A percentile compares a stretch with the other conserved stretches of the same genome.
phyloP scores from a whole-genome alignment of 179 eudicot species.

The Camellia oleifera region DNA sequence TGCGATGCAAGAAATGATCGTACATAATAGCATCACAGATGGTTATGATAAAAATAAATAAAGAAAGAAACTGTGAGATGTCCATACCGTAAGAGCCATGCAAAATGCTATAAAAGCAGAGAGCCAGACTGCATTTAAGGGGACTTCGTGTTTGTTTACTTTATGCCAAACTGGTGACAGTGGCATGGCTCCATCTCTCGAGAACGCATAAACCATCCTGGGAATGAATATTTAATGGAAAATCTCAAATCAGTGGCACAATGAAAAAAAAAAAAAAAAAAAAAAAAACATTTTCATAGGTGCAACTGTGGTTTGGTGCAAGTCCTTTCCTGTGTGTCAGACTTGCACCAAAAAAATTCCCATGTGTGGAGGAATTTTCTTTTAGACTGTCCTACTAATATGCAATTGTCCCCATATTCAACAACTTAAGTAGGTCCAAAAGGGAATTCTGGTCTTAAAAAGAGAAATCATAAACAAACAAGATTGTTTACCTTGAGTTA shows the following conservation, averaged over 20 bases:
- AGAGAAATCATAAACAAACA: background rate
- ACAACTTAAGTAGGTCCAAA: background rate
- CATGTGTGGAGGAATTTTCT: no score
- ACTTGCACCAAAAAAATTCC: no score
- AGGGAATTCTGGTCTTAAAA: background rate
- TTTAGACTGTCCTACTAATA: no score
- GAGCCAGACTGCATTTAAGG: conserved; percentile 91
- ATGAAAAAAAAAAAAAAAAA: no score
- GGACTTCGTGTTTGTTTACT: conserved; percentile 90
- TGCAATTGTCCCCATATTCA: no score
- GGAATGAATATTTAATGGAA: background rate
- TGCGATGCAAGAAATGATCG: background rate
- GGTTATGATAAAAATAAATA: no score
- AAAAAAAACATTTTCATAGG: no score
- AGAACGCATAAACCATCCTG: conserved; percentile 98
- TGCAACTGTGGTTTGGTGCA: no score
- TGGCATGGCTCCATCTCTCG: conserved; percentile 99
- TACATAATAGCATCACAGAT: no score
- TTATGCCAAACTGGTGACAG: conserved; percentile 84
- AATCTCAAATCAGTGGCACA: no score
- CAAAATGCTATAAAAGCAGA: conserved; percentile 86
- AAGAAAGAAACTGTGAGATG: background rate
- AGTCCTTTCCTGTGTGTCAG: no score
- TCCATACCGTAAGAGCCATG: conserved; percentile 91
- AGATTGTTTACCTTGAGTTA: conserved; percentile 72